Evolutionary conservation across 495 filamentous ascomycete genomes (phyloP).

Genomic region (Saxophila tyrrhenica): DNA sequence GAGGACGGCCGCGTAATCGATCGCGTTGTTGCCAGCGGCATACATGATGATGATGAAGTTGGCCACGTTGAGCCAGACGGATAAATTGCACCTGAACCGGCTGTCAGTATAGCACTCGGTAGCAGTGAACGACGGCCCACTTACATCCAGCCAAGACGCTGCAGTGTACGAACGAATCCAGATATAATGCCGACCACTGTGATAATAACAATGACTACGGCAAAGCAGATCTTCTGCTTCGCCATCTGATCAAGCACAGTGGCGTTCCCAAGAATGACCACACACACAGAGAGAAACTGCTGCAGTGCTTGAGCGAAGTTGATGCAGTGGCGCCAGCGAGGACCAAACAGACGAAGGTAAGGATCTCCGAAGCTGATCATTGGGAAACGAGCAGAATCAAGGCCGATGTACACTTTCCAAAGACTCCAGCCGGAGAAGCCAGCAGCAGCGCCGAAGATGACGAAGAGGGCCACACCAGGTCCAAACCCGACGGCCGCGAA

Average conservation of each 20-base stretch:
- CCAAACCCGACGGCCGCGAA: constrained; percentile 36
- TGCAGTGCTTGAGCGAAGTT: constrained; percentile 44
- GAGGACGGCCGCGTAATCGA: neutral
- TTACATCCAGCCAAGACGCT: constrained; percentile 45
- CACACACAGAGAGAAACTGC: constrained; percentile 24
- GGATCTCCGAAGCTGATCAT: constrained; percentile 49
- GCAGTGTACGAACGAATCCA: constrained; percentile 43
- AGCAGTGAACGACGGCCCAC: too few relatives aligned
- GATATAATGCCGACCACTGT: constrained; percentile 35
- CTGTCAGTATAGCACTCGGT: too few relatives aligned
- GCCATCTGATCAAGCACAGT: constrained; percentile 33
- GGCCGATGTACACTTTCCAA: constrained; percentile 45
- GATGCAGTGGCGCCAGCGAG: constrained; percentile 38
- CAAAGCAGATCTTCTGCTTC: constrained; percentile 5
- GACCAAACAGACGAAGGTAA: constrained; percentile 43
- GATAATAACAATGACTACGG: constrained; percentile 39
- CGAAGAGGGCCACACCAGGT: constrained; percentile 36
- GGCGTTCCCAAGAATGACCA: constrained; percentile 21
- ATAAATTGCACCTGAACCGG: too few relatives aligned
- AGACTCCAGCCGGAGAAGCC: constrained; percentile 37
- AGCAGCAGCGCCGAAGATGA: constrained; percentile 35
- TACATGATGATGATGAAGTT: neutral
- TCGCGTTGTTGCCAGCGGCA: neutral
- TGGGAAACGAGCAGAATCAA: constrained; percentile 42
- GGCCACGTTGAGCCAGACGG: constrained; percentile 45